Evolutionary conservation across 208 protist species (phyloP).

Genomic region (Jaenimonas drosophilae): DNA sequence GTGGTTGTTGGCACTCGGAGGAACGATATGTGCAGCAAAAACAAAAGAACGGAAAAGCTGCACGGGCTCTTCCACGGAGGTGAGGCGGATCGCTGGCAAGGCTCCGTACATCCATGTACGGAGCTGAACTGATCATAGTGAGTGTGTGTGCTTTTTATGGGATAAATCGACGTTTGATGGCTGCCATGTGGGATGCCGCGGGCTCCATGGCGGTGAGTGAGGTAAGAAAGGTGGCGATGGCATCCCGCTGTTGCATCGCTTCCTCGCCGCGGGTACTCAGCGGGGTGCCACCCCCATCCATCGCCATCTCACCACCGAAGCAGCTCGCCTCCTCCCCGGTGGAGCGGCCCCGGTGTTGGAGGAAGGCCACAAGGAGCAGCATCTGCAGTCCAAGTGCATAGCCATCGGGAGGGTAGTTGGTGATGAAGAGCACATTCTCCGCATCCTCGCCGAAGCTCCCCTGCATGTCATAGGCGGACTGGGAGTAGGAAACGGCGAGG

Average conservation of each 20-base stretch:
- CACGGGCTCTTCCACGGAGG: too few relatives aligned
- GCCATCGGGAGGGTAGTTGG: constrained; percentile 9
- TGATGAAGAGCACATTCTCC: constrained; percentile 3
- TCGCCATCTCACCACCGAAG: constrained; percentile 1
- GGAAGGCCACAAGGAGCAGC: constrained; percentile 15
- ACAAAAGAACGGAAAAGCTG: too few relatives aligned
- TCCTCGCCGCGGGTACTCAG: not conserved
- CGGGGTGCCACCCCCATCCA: not conserved
- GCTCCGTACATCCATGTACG: too few relatives aligned
- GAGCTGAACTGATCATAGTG: too few relatives aligned
- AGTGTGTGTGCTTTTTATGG: too few relatives aligned
- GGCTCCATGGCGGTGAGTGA: constrained; percentile 1
- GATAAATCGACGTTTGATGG: constrained; percentile 2
- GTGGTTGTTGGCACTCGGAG: too few relatives aligned
- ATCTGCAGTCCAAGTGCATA: constrained; percentile 17
- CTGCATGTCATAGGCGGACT: constrained; percentile 21
- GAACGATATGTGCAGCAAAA: too few relatives aligned
- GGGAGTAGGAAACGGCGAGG: constrained; percentile 12
- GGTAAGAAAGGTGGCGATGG: not conserved
- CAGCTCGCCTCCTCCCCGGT: constrained; percentile 5
- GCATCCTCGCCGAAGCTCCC: constrained; percentile 15
- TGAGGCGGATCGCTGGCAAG: too few relatives aligned
- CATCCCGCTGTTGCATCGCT: too few relatives aligned
- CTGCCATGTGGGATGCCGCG: not conserved
- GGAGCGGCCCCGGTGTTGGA: constrained; percentile 2